A percentile compares a stretch with the other conserved stretches of the same genome.
phyloP scores from a whole-genome alignment of 2,329 filamentous ascomycete genomes.

The Malbranchea zuffiana region DNA sequence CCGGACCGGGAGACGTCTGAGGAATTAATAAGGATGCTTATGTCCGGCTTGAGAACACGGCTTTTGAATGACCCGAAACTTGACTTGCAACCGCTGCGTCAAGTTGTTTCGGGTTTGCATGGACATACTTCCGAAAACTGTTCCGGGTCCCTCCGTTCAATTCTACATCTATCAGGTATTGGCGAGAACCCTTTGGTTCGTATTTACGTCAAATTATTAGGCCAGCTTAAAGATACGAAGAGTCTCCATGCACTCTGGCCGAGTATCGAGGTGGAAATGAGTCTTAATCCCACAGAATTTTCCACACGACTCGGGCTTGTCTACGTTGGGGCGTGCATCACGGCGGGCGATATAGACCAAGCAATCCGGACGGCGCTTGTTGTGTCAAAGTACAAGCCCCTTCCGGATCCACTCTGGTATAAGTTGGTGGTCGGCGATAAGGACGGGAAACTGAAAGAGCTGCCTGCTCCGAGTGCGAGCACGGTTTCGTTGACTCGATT shows the following conservation, averaged over 20 bases:
- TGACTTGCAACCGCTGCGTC: conserved; percentile 8
- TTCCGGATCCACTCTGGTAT: conserved; percentile 13
- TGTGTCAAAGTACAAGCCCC: conserved; percentile 17
- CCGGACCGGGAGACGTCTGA: conserved; percentile 11
- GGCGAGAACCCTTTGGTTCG: conserved; percentile 5
- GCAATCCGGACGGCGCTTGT: conserved; percentile 21
- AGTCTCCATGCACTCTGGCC: conserved; percentile 20
- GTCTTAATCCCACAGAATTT: background rate
- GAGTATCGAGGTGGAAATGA: conserved; percentile 13
- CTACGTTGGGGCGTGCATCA: conserved; percentile 20
- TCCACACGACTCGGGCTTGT: conserved; percentile 10
- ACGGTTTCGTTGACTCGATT: conserved; percentile 19
- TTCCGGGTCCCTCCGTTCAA: conserved; percentile 3
- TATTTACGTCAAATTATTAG: conserved; percentile 11
- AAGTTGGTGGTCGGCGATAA: conserved; percentile 16
- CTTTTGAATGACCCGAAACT: conserved; percentile 7
- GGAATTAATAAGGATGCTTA: conserved; percentile 18
- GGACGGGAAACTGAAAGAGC: conserved; percentile 15
- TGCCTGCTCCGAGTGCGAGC: conserved; percentile 19
- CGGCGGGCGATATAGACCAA: conserved; percentile 15
- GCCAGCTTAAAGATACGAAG: conserved; percentile 17
- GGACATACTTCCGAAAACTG: background rate
- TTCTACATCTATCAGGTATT: conserved; percentile 8
- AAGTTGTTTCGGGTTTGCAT: conserved; percentile 9
- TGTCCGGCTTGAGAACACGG: conserved; percentile 2